Evolutionary conservation across 495 filamentous ascomycete species (phyloP), one percentile per base, ranked within the genome.

Genomic region (Sabuloglossum arenarium): DNA sequence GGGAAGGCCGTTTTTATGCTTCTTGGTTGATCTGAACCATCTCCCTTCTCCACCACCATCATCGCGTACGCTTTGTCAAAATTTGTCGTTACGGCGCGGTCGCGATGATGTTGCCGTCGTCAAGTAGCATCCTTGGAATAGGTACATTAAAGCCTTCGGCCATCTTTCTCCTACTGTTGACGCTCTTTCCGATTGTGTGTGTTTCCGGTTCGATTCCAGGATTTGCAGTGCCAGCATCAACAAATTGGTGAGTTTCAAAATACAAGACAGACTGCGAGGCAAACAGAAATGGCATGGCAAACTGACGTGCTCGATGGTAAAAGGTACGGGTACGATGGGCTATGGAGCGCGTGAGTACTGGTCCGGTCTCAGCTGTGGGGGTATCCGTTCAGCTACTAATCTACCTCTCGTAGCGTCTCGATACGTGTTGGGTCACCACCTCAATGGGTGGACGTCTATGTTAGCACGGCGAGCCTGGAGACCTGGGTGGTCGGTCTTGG

Each of bases 401-500:
- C 5, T 29, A 27, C 23, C 9, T 47, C 24, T 27, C 21, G 23
- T 9, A 51, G 47, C 28, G 28, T 51, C 23, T 51, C 47, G 6
- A 29, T 51, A 51, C 60, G 63, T 24, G 56, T 70, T 29, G 69
- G 69, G 23, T 66, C 61, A 1, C 68, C 68, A 4, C 46, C 62
- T 24, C 66, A 70, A 53, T 54, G 52, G 23, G 46, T 70, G 6
- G 61, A 60, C 53, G 59, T 69, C 24, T 53, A 69, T 14, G 42
- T 62, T 53, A 67, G 64, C 12, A 70, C 70, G 10, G 57, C 62
- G 12, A 57, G 59, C 12, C 56, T 61, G 19, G 51, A 60, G 25
- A 62, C 62, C 12, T 68, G 67, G 67, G 65, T 61, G 0, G 60
- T 71, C 10, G 62, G 67, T 16, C 56, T 60, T 9, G 57, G 69